phyloP scores from a whole-genome alignment of 164 flowering plant genomes.

The Sextonia rubra region DNA sequence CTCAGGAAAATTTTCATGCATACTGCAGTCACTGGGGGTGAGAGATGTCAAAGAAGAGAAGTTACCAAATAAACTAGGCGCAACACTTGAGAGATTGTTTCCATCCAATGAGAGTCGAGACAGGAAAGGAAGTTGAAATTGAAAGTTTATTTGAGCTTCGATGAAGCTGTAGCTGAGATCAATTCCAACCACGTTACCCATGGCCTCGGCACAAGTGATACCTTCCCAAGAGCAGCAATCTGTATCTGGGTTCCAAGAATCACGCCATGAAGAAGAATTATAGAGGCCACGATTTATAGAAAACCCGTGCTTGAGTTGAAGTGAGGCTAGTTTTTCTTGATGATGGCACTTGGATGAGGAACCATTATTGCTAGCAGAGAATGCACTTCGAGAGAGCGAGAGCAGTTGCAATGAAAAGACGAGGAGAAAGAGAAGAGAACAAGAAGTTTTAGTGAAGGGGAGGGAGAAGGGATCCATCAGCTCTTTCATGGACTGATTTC shows the following conservation, averaged over 20 bases:
- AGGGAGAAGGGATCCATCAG: too few relatives aligned
- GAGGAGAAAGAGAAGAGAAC: too few relatives aligned
- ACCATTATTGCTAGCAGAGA: too few relatives aligned
- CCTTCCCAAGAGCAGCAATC: slow-evolving; percentile 43
- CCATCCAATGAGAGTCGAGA: not conserved
- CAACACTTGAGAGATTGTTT: slow-evolving; percentile 9
- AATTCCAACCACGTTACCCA: slow-evolving; percentile 28
- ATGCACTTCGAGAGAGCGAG: too few relatives aligned
- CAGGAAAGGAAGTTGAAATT: not conserved
- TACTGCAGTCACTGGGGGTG: not conserved
- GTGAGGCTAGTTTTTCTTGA: slow-evolving; percentile 26
- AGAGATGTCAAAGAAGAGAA: slow-evolving; percentile 14
- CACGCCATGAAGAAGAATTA: slow-evolving; percentile 20
- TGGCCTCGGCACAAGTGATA: slow-evolving; percentile 19
- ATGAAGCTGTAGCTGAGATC: slow-evolving; percentile 30
- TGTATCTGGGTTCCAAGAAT: slow-evolving; percentile 25
- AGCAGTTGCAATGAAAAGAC: too few relatives aligned
- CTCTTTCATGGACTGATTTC: too few relatives aligned
- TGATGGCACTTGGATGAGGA: slow-evolving; percentile 15
- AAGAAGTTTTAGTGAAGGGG: too few relatives aligned
- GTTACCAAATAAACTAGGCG: slow-evolving; percentile 16
- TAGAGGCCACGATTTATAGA: too few relatives aligned
- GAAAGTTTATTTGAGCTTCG: slow-evolving; percentile 1
- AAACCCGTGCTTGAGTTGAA: not conserved
- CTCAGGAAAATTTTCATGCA: not conserved